These are phyloP conservation scores for Umbelopsis sp. DNA, from an alignment of 192 early-diverging fungal species.

Conservation along the genomic window DNA sequence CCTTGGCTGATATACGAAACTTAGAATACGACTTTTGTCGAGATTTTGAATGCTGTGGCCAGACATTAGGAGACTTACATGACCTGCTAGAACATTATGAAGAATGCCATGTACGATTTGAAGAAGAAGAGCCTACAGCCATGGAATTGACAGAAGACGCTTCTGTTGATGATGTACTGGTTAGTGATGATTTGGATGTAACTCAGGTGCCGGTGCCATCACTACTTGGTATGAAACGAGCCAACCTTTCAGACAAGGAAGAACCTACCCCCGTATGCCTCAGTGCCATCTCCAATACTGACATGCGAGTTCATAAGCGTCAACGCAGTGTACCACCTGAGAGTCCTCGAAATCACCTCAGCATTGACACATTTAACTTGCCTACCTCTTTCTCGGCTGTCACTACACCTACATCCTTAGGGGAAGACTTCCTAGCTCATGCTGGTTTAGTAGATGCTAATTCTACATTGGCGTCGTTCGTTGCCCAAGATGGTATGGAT, in stretches of 20 bases:
- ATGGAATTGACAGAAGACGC: neutral
- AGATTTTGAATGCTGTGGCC: conserved; percentile 95
- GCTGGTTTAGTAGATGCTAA: conserved; percentile 8
- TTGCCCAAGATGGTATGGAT: conserved; percentile 12
- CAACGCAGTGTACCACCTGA: conserved; percentile 11
- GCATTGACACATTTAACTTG: neutral
- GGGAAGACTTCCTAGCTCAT: conserved; percentile 18
- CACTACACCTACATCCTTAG: neutral
- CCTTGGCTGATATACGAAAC: conserved; percentile 16
- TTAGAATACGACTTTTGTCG: conserved; percentile 91
- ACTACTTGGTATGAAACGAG: neutral
- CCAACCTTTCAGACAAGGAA: neutral
- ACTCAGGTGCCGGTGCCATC: neutral
- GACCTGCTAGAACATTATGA: conserved; percentile 96
- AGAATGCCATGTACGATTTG: conserved; percentile 88
- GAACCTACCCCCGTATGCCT: neutral
- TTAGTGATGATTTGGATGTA: neutral
- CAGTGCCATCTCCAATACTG: neutral
- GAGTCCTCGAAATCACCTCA: neutral
- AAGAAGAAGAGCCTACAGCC: conserved; percentile 61
- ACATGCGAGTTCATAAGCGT: neutral
- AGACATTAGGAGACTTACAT: conserved; percentile 86
- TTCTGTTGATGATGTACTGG: neutral
- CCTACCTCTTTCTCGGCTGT: neutral
- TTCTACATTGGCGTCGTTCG: neutral